Evolutionary conservation across 148 eudicot species (phyloP).

Genomic region (Pharnaceum exiguum): DNA sequence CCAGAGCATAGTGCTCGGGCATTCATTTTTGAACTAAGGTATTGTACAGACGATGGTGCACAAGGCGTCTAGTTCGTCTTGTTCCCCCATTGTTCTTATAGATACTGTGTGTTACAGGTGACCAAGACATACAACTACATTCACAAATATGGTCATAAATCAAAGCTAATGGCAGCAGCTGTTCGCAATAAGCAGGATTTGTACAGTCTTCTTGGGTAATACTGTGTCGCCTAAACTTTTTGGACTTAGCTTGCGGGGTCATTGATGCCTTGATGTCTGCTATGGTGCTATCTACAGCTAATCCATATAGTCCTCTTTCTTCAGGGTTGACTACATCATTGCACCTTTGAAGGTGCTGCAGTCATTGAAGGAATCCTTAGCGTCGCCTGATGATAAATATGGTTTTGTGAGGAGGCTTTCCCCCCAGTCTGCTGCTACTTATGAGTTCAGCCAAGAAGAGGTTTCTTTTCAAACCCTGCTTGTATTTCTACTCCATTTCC

Average conservation of each 20-base stretch:
- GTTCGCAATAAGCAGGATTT: conserved; percentile 93
- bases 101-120: conserved; percentile 40
- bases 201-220: conserved; percentile 80
- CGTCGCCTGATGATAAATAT: conserved; percentile 81
- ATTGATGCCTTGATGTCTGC: not conserved
- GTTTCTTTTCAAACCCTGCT: conserved; percentile 35
- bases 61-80: not conserved
- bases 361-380: conserved; percentile 71
- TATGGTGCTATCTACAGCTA: not conserved
- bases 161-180: conserved; percentile 93
- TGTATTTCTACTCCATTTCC: not conserved
- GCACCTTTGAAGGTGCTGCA: conserved; percentile 86
- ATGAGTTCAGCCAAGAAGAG: conserved; percentile 76
- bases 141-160: conserved; percentile 80
- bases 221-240: not conserved
- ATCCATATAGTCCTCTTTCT: not conserved
- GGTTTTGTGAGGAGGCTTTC: conserved; percentile 66
- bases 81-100: conserved; percentile 9
- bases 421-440: conserved; percentile 73
- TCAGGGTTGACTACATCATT: conserved; percentile 93
- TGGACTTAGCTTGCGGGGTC: not conserved
- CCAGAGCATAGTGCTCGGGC: too few species aligned
- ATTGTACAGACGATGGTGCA: not conserved
- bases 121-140: conserved; percentile 93
- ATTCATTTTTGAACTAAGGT: too few species aligned